phyloP scores from a whole-genome alignment of 2,329 filamentous ascomycete genomes.

The Bimuria novae-zelandiae region DNA sequence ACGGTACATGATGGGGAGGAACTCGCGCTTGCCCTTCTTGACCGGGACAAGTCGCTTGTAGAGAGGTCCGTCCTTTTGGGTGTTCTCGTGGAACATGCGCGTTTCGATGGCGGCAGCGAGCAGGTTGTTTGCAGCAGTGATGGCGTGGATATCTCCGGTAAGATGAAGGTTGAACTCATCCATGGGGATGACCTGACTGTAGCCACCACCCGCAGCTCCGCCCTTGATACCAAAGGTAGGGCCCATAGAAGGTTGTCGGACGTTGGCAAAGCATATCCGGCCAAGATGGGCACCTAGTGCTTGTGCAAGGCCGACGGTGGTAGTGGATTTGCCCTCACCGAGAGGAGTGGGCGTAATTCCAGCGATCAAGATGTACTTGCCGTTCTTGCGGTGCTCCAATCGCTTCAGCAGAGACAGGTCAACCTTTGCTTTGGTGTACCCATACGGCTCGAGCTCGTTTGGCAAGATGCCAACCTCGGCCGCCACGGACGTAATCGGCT shows the following conservation, averaged over 20 bases:
- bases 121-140: conserved; percentile 95
- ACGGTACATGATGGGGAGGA: conserved; percentile 88
- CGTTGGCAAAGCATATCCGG: conserved; percentile 91
- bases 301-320: conserved; percentile 93
- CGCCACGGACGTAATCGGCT: conserved; percentile 83
- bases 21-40: conserved; percentile 88
- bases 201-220: conserved; percentile 93
- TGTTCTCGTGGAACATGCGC: conserved; percentile 96
- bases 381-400: conserved; percentile 83
- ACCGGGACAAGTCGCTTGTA: conserved; percentile 85
- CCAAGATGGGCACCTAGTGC: conserved; percentile 87
- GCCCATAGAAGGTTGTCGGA: conserved; percentile 94
- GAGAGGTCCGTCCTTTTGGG: conserved; percentile 86
- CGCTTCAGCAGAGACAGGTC: conserved; percentile 81
- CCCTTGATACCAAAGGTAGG: conserved; percentile 99
- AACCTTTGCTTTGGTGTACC: conserved; percentile 94
- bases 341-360: conserved; percentile 96
- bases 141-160: conserved; percentile 96
- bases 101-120: conserved; percentile 96
- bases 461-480: conserved; percentile 83
- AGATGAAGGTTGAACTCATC: conserved; percentile 99
- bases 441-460: conserved; percentile 94
- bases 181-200: conserved; percentile 99
- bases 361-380: conserved; percentile 88
- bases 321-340: conserved; percentile 97